Conservation (phyloP, 352 stramenopile species). For the Phytophthora cryptogea region DNA sequence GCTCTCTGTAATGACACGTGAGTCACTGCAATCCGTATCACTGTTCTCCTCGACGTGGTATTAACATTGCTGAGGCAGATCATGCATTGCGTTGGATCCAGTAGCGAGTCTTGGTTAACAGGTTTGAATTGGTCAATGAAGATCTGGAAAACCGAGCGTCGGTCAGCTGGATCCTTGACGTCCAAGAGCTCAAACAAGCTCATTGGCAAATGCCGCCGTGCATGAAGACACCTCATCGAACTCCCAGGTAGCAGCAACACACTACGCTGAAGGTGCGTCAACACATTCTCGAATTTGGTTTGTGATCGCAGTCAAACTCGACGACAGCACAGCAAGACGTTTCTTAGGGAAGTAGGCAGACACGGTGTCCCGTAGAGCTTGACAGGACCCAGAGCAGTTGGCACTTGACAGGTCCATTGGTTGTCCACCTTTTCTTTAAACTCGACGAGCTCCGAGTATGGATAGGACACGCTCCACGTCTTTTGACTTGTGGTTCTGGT, state of each 20-base stretch:
- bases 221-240: constrained; percentile 58
- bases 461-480: constrained; percentile 47
- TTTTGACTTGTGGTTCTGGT: constrained; percentile 39
- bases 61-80: no score
- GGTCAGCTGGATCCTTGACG: constrained; percentile 44
- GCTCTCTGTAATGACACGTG: neutral
- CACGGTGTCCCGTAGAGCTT: constrained; percentile 57
- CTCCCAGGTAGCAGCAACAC: constrained; percentile 61
- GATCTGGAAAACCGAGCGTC: constrained; percentile 58
- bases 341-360: constrained; percentile 56
- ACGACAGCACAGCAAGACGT: constrained; percentile 32
- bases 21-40: neutral
- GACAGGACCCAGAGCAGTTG: constrained; percentile 62
- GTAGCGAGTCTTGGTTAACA: no score
- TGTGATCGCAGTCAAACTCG: constrained; percentile 35
- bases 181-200: constrained; percentile 56
- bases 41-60: no score
- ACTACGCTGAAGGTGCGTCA: constrained; percentile 57
- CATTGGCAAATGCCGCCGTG: constrained; percentile 42
- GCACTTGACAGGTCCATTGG: constrained; percentile 44
- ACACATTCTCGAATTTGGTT: constrained; percentile 51
- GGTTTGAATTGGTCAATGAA: constrained; percentile 37
- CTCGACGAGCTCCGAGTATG: constrained; percentile 53
- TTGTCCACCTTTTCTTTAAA: constrained; percentile 49
- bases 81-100: no score